Conservation (phyloP, 805 yeast genomes). For the Starmerella stigmatis region DNA sequence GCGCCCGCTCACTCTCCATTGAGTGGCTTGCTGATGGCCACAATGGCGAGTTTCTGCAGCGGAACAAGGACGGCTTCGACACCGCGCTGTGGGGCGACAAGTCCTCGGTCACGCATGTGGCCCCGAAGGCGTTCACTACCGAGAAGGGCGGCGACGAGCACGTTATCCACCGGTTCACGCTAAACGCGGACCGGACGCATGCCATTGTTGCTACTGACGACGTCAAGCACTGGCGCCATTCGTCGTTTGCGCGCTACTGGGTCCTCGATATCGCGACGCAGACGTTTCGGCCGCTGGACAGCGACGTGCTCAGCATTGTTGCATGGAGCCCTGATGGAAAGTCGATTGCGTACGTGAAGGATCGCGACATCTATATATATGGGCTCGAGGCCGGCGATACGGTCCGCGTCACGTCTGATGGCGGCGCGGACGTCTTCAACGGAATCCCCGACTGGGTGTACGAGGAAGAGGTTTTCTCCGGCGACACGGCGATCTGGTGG, state of each 20-base stretch:
- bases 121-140: constrained; percentile 36
- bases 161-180: constrained; percentile 34
- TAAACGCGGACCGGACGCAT: constrained; percentile 39
- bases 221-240: constrained; percentile 55
- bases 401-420: constrained; percentile 55
- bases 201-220: constrained; percentile 48
- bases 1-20: constrained; percentile 5
- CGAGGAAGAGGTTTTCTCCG: constrained; percentile 75
- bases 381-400: constrained; percentile 24
- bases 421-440: constrained; percentile 60
- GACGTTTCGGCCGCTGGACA: constrained; percentile 28
- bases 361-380: constrained; percentile 58
- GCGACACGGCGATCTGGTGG: constrained; percentile 78
- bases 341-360: constrained; percentile 52
- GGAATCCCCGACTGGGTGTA: constrained; percentile 94
- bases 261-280: constrained; percentile 40
- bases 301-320: constrained; percentile 41
- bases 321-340: constrained; percentile 66
- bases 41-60: constrained; percentile 19
- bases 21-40: constrained; percentile 21
- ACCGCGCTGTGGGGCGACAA: constrained; percentile 38
- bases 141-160: constrained; percentile 25
- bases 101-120: constrained; percentile 9
- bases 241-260: constrained; percentile 54
- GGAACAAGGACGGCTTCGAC: constrained; percentile 9